Evolutionary conservation across 1,284 basidiomycete species (phyloP).

Genomic region (Ustilago crameri): DNA sequence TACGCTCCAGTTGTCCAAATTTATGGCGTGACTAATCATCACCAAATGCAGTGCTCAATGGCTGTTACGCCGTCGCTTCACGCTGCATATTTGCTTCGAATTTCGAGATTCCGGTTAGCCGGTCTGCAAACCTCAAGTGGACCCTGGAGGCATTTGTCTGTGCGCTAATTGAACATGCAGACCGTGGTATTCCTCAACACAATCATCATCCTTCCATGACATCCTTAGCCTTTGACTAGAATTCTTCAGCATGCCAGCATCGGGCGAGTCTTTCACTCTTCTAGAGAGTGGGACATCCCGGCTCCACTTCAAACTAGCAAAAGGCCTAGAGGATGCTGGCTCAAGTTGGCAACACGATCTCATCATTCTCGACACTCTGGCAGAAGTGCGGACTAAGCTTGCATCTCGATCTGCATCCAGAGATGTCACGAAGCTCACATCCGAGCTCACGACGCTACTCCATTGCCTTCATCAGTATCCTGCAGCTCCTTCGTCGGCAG

Average conservation of each 20-base stretch:
- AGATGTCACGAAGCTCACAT: slow-evolving; percentile 20
- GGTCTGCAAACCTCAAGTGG: neutral
- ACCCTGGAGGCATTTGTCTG: slow-evolving; percentile 2
- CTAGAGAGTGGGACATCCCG: slow-evolving; percentile 51
- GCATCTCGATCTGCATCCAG: slow-evolving; percentile 10
- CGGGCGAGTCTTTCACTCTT: slow-evolving; percentile 34
- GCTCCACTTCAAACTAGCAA: slow-evolving; percentile 49
- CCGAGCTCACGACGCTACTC: slow-evolving; percentile 33
- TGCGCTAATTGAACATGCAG: neutral
- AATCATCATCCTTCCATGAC: neutral
- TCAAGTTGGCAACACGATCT: slow-evolving; percentile 11
- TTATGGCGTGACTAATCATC: slow-evolving; percentile 2
- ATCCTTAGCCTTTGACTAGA: neutral
- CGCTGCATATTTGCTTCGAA: neutral
- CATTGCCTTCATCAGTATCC: slow-evolving; percentile 42
- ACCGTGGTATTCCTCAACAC: neutral
- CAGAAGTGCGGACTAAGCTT: slow-evolving; percentile 17
- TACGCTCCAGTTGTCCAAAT: neutral
- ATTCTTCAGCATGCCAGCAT: slow-evolving; percentile 15
- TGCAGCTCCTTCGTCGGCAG: slow-evolving; percentile 1
- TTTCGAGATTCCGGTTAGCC: neutral
- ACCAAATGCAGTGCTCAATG: neutral
- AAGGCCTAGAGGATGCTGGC: slow-evolving; percentile 33
- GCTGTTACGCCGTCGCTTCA: neutral
- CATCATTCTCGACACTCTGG: slow-evolving; percentile 25